Percentiles rank a stretch among this genome's conserved stretches.
Evolutionary conservation across 2,329 filamentous ascomycete genomes (phyloP).

Genomic region (Fusarium pseudoanthophilum): DNA sequence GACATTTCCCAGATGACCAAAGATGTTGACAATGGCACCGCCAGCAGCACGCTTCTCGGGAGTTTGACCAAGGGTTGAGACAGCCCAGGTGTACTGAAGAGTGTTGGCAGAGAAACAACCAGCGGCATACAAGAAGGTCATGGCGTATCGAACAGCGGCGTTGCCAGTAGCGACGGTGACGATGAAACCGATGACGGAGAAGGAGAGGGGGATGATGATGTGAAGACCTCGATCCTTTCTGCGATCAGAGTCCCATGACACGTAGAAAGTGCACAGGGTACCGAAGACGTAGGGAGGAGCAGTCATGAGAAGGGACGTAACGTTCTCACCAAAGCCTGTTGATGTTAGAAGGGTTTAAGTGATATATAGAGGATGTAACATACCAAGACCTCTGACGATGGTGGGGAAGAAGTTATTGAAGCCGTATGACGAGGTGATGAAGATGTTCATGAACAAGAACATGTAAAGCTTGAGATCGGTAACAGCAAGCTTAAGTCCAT

Average conservation of each 20-base stretch:
- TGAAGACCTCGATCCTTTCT: slow-evolving; percentile 71
- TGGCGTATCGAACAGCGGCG: slow-evolving; percentile 33
- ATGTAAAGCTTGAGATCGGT: slow-evolving; percentile 37
- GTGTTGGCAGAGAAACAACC: slow-evolving; percentile 48
- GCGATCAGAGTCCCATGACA: slow-evolving; percentile 70
- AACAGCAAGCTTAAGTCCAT: slow-evolving; percentile 34
- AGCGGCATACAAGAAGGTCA: slow-evolving; percentile 37
- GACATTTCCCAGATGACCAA: slow-evolving; percentile 53
- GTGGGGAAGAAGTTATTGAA: slow-evolving; percentile 54
- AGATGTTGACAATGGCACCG: slow-evolving; percentile 51
- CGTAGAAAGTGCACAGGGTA: slow-evolving; percentile 65
- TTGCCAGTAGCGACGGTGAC: slow-evolving; percentile 65
- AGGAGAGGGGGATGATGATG: slow-evolving; percentile 64
- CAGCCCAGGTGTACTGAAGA: slow-evolving; percentile 50
- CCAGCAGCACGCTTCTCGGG: slow-evolving; percentile 53
- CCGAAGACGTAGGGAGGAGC: slow-evolving; percentile 67
- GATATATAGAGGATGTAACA: fast-evolving
- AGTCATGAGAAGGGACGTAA: slow-evolving; percentile 65
- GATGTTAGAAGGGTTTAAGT: background rate
- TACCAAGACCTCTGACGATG: slow-evolving; percentile 67
- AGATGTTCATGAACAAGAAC: slow-evolving; percentile 37
- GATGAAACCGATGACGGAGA: slow-evolving; percentile 67
- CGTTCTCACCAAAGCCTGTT: slow-evolving; percentile 56
- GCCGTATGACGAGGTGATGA: slow-evolving; percentile 43
- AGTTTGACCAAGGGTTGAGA: slow-evolving; percentile 48